Percentiles rank a stretch among this genome's conserved stretches.
phyloP scores from a whole-genome alignment of 768 basidiomycete species.

The Suillus discolor region DNA sequence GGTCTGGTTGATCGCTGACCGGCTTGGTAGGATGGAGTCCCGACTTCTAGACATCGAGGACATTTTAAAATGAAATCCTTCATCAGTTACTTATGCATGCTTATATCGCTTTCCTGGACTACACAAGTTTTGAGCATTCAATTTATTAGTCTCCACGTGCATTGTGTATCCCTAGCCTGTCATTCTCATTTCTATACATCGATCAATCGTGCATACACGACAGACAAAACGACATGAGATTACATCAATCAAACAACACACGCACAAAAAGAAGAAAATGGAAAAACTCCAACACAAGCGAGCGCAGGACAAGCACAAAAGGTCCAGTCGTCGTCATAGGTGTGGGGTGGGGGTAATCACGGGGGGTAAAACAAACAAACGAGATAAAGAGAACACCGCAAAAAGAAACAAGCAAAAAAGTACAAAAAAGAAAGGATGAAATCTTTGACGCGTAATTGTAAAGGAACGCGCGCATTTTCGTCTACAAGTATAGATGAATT shows the following conservation, averaged over 20 bases:
- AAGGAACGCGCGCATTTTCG: slow-evolving; percentile 1
- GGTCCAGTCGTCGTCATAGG: neutral
- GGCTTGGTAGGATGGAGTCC: slow-evolving; percentile 44
- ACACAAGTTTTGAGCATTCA: neutral
- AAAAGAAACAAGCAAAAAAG: neutral
- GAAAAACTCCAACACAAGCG: neutral
- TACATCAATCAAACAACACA: slow-evolving; percentile 10
- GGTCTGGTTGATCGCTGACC: slow-evolving; percentile 5
- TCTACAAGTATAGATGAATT: slow-evolving; percentile 6
- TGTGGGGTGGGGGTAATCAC: neutral
- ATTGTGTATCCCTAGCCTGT: slow-evolving; percentile 9
- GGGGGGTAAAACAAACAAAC: neutral
- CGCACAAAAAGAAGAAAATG: neutral
- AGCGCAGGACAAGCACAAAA: neutral
- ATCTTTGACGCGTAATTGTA: neutral
- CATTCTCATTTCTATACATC: slow-evolving; percentile 7
- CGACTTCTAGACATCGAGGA: slow-evolving; percentile 29
- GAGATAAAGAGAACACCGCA: neutral
- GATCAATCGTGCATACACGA: slow-evolving; percentile 2
- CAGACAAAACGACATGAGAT: slow-evolving; percentile 9
- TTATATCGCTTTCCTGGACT: neutral
- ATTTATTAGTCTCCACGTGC: neutral
- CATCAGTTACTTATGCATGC: neutral
- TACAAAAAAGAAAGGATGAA: neutral
- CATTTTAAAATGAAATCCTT: neutral